These are phyloP conservation scores for Brassica carinata DNA, from an alignment of 345 rosid genomes.

Conservation along the genomic window DNA sequence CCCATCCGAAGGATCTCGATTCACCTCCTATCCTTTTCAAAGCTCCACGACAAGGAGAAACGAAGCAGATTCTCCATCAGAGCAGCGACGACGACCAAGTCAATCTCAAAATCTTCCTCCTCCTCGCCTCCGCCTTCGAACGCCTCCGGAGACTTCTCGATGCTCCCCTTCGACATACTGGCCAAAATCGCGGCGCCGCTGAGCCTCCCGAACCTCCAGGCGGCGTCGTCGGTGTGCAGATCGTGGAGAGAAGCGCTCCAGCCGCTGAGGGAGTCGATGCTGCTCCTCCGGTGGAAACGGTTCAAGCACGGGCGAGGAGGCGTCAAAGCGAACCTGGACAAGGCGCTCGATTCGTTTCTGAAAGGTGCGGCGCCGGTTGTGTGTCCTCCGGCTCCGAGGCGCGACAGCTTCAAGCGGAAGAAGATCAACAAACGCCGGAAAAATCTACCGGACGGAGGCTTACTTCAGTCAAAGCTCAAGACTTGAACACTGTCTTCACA, in stretches of 20 bases:
- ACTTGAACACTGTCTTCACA: slow-evolving; percentile 12
- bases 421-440: slow-evolving; percentile 14
- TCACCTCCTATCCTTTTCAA: slow-evolving; percentile 41
- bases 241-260: slow-evolving; percentile 83
- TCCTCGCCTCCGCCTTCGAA: slow-evolving; percentile 6
- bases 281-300: slow-evolving; percentile 64
- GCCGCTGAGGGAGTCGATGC: slow-evolving; percentile 87
- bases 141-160: slow-evolving; percentile 55
- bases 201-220: slow-evolving; percentile 60
- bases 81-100: slow-evolving; percentile 11
- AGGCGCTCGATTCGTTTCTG: slow-evolving; percentile 80
- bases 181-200: slow-evolving; percentile 66
- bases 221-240: slow-evolving; percentile 76
- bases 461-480: slow-evolving; percentile 3
- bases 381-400: slow-evolving; percentile 39
- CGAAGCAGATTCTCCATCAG: slow-evolving; percentile 24
- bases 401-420: neutral
- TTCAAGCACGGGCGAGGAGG: slow-evolving; percentile 88
- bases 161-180: slow-evolving; percentile 72
- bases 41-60: slow-evolving; percentile 27
- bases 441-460: neutral
- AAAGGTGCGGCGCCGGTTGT: slow-evolving; percentile 61
- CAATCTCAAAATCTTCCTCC: slow-evolving; percentile 10
- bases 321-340: slow-evolving; percentile 57
- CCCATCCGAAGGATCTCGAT: slow-evolving; percentile 48